Percentiles rank a stretch among this genome's conserved stretches.
Evolutionary conservation across 257 asterid species (phyloP).

Genomic region (Paraleonurus japonicus): DNA sequence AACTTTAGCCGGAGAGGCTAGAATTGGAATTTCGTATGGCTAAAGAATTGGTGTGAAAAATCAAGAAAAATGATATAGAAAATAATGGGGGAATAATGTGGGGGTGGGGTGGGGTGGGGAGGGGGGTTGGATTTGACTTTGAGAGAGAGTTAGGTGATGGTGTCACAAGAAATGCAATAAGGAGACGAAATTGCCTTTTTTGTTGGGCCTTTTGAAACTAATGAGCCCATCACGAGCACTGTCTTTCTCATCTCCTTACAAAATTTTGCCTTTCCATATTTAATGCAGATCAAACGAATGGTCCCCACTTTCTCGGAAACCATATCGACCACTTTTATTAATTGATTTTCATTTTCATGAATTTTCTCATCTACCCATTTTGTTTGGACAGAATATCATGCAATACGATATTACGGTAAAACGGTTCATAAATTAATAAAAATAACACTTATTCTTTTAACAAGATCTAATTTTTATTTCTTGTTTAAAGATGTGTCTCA

Average conservation of each 20-base stretch:
- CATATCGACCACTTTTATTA: neutral
- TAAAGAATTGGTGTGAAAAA: constrained; percentile 12
- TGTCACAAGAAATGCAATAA: constrained; percentile 47
- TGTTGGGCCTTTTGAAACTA: constrained; percentile 13
- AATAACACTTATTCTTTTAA: too few species aligned
- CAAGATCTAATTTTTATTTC: too few species aligned
- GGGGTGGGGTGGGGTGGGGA: neutral
- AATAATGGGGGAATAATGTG: constrained; percentile 23
- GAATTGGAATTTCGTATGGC: constrained; percentile 13
- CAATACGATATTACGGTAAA: too few species aligned
- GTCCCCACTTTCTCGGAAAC: constrained; percentile 20
- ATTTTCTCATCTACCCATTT: constrained; percentile 22
- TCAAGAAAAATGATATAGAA: neutral
- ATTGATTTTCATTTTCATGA: constrained; percentile 11
- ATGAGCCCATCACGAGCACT: constrained; percentile 42
- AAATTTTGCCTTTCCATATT: constrained; percentile 36
- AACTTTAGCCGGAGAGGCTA: neutral
- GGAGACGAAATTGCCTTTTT: constrained; percentile 20
- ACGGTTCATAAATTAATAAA: too few species aligned
- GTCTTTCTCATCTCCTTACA: constrained; percentile 29
- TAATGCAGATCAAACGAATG: constrained; percentile 27
- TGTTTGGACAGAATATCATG: too few species aligned
- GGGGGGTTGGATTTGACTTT: constrained; percentile 45
- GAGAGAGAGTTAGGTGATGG: constrained; percentile 35
- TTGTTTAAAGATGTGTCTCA: too few species aligned